A percentile compares a stretch with the other conserved stretches of the same genome.
Conservation (phyloP, 805 yeast genomes). For the Priceomyces carsonii region DNA sequence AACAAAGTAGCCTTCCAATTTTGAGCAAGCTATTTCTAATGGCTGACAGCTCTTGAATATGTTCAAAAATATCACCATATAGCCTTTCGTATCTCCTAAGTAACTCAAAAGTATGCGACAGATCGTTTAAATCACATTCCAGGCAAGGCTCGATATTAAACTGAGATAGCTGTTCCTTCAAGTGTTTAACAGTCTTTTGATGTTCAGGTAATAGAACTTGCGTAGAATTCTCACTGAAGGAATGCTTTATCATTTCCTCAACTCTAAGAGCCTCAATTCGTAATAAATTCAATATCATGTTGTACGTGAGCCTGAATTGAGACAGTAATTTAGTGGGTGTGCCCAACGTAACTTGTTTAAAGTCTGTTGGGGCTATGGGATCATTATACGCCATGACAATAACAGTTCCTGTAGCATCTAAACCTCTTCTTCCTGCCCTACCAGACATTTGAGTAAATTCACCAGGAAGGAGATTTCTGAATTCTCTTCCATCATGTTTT, state of each 20-base stretch:
- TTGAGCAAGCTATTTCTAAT: slow-evolving; percentile 47
- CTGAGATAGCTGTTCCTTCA: slow-evolving; percentile 47
- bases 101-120: slow-evolving; percentile 46
- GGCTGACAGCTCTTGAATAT: slow-evolving; percentile 47
- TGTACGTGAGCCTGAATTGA: slow-evolving; percentile 92
- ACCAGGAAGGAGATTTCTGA: slow-evolving; percentile 86
- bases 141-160: slow-evolving; percentile 39
- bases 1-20: slow-evolving; percentile 60
- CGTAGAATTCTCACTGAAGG: slow-evolving; percentile 87
- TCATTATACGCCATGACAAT: slow-evolving; percentile 82
- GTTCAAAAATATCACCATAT: slow-evolving; percentile 47
- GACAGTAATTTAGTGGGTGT: slow-evolving; percentile 86
- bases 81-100: slow-evolving; percentile 47
- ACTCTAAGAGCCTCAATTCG: slow-evolving; percentile 93
- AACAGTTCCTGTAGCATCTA: slow-evolving; percentile 92
- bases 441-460: slow-evolving; percentile 99
- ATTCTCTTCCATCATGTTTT: slow-evolving; percentile 86
- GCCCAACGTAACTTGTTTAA: slow-evolving; percentile 84
- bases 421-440: slow-evolving; percentile 96
- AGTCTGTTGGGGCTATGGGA: slow-evolving; percentile 55
- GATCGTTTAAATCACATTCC: slow-evolving; percentile 36
- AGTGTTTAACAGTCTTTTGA: slow-evolving; percentile 59
- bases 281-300: slow-evolving; percentile 87
- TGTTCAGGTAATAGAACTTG: slow-evolving; percentile 87
- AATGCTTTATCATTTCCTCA: slow-evolving; percentile 97